Evolutionary conservation across 805 yeast species (phyloP).

Genomic region (Candida nemodendra): DNA sequence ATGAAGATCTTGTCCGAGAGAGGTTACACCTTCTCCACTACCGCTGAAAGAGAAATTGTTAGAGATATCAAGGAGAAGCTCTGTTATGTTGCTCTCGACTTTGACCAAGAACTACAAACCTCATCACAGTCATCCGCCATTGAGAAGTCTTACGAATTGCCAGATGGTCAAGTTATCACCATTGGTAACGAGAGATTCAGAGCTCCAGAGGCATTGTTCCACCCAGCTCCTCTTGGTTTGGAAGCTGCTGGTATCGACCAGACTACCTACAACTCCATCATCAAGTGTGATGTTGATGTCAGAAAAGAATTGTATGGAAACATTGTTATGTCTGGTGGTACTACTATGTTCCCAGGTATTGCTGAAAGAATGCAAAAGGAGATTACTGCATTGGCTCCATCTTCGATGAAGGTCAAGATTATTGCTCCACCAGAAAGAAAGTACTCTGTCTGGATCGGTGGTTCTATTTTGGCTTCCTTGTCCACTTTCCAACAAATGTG

Average conservation of each 20-base stretch:
- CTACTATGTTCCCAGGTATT: constrained; percentile 99
- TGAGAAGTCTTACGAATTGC: constrained; percentile 98
- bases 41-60: constrained; percentile 98
- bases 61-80: constrained; percentile 96
- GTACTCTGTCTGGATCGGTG: constrained; percentile 99
- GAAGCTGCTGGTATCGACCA: constrained; percentile 99
- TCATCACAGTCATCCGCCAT: constrained; percentile 97
- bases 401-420: constrained; percentile 99
- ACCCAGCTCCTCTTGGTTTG: constrained; percentile 84
- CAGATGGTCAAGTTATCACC: constrained; percentile 99
- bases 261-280: constrained; percentile 91
- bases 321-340: constrained; percentile 99
- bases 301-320: constrained; percentile 98
- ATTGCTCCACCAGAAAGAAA: constrained; percentile 99
- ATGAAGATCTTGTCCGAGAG: constrained; percentile 98
- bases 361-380: constrained; percentile 99
- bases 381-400: constrained; percentile 98
- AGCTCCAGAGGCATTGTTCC: constrained; percentile 99
- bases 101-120: constrained; percentile 99
- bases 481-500: constrained; percentile 99
- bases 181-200: constrained; percentile 99
- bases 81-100: constrained; percentile 98
- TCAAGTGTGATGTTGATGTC: constrained; percentile 98
- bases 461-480: constrained; percentile 97
- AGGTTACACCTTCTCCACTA: constrained; percentile 97